phyloP scores from a whole-genome alignment of 208 protist species.

The Entamoeba histolytica region DNA sequence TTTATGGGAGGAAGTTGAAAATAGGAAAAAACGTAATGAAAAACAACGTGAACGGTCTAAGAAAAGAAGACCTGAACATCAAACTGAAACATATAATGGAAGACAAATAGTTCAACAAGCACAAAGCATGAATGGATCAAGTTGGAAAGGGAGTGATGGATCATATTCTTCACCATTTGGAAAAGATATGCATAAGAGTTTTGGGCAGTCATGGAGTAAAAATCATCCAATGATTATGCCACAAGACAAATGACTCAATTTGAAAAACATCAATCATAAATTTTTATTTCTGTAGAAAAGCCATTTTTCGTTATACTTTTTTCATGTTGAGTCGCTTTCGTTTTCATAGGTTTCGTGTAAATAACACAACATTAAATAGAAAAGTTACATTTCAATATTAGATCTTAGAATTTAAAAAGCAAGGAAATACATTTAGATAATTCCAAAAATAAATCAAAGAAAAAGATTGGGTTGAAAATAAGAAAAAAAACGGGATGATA shows the following conservation, averaged over 20 bases:
- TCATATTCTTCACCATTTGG: neutral
- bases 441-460: too few relatives aligned
- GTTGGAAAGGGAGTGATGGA: neutral
- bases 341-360: too few relatives aligned
- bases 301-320: too few relatives aligned
- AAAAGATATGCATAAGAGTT: neutral
- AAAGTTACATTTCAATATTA: too few relatives aligned
- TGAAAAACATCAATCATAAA: too few relatives aligned
- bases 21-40: neutral
- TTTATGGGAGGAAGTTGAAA: neutral
- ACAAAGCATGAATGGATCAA: neutral
- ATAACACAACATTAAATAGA: too few relatives aligned
- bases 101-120: neutral
- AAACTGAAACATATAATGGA: neutral
- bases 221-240: neutral
- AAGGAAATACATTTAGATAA: too few relatives aligned
- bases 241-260: neutral
- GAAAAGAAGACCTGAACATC: neutral
- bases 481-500: too few relatives aligned
- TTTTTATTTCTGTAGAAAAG: too few relatives aligned
- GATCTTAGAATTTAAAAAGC: too few relatives aligned
- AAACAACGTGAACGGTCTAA: neutral
- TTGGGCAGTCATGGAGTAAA: neutral
- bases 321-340: too few relatives aligned
- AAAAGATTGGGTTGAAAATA: too few relatives aligned